Evolutionary conservation across 148 eudicot genomes (phyloP).

Genomic region (Nepenthes gracilis): DNA sequence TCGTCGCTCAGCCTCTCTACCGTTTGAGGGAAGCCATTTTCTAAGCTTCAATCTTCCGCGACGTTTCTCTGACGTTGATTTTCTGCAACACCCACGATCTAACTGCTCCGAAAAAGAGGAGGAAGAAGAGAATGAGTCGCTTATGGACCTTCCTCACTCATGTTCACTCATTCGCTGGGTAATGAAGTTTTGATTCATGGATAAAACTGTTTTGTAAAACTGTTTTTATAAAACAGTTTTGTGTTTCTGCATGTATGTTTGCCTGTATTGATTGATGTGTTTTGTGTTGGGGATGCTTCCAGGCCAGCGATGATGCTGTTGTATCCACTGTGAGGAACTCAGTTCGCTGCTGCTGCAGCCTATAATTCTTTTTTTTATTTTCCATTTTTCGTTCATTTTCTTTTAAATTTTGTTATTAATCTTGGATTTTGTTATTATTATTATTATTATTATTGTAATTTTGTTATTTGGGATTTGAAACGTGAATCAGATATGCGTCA

Average conservation of each 20-base stretch:
- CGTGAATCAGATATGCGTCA: slow-evolving; percentile 57
- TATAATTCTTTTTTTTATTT: not conserved
- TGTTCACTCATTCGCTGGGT: no score
- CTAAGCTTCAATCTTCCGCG: no score
- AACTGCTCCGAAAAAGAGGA: no score
- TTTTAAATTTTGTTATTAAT: no score
- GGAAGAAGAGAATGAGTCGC: no score
- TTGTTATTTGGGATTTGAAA: not conserved
- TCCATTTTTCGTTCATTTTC: not conserved
- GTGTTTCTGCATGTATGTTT: not conserved
- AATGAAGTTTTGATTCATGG: not conserved
- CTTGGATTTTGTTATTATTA: not conserved
- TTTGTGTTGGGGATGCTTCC: slow-evolving; percentile 9
- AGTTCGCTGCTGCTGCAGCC: not conserved
- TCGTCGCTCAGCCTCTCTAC: no score
- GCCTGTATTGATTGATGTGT: not conserved
- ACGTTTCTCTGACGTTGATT: no score
- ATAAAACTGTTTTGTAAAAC: no score
- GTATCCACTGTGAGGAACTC: slow-evolving; percentile 63
- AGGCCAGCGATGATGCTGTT: slow-evolving; percentile 78
- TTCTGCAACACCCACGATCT: no score
- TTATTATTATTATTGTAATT: not conserved
- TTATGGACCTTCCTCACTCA: no score
- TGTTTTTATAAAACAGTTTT: not conserved
- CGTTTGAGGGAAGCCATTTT: no score